Base-by-base conservation (phyloP, 768 basidiomycete genomes). In the Lactarius vividus region DNA sequence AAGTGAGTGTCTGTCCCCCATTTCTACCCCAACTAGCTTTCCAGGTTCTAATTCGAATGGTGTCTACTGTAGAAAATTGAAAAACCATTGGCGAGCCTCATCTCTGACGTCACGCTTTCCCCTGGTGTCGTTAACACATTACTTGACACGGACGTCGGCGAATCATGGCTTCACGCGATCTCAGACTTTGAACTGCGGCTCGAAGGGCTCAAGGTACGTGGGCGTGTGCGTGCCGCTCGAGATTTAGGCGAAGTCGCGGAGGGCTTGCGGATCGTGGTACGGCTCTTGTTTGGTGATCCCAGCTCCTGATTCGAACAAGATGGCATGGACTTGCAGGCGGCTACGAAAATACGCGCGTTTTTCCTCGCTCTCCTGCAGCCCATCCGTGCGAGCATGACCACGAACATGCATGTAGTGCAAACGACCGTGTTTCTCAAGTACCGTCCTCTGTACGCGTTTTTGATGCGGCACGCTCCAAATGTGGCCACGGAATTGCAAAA, bases 351-450 rank as follows among this genome's bases (percentile, higher is more conserved):
- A 39, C 88, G 95, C 28, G 80, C 81, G 0, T 95, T 96, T 78
- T 94, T 99, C 73, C 80, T 95, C 26, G 83, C 87, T 1, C 77
- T 97, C 26, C 83, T 98, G 71, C 87, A 88, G 58, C 91, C 96
- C 8, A 90, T 97, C 61, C 86, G 88, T 64, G 80, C 78, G 49
- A 94, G 87, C 70, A 88, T 97, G 68, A 88, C 93, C 15, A 93
- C 94, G 8, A 97, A 98, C 74, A 87, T 98, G 80, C 92, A 94
- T 72, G 87, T 97, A 60, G 80, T 98, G 2, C 97, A 99, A 75
- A 90, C 92, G 0, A 88, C 91, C 1, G 82, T 94, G 3, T 82
- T 98, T 42, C 76, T 94, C 68, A 94, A 95, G 74, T 94, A 94
- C 73, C 83, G 82, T 56, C 79, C 90, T 9, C 80, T 98, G 64